Evolutionary conservation across 345 rosid species (phyloP).

Genomic region (Litchi chinensis): DNA sequence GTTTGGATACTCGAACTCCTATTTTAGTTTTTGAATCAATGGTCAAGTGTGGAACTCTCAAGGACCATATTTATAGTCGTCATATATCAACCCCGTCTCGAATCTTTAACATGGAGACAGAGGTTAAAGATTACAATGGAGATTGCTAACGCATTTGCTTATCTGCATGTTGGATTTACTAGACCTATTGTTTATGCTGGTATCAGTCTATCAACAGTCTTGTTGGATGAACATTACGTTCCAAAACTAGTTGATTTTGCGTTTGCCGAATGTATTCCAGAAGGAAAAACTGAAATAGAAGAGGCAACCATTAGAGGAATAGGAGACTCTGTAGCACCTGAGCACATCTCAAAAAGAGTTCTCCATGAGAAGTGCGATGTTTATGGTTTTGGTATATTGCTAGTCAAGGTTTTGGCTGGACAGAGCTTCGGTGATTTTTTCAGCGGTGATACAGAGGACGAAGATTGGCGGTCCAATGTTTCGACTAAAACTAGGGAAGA

Average conservation of each 20-base stretch:
- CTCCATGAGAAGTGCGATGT: constrained; percentile 32
- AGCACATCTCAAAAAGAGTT: background rate
- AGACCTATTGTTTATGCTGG: constrained; percentile 25
- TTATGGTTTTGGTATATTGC: background rate
- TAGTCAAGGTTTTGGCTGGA: background rate
- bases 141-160: constrained; percentile 16
- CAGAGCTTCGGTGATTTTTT: background rate
- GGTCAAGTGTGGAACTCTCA: constrained; percentile 2
- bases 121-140: constrained; percentile 32
- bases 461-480: too few species aligned
- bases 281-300: constrained; percentile 14
- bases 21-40: constrained; percentile 18
- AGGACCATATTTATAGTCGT: background rate
- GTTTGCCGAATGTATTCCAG: constrained; percentile 16
- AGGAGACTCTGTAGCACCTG: background rate
- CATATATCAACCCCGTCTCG: background rate
- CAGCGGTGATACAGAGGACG: too few species aligned
- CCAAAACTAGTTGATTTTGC: constrained; percentile 27
- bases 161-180: constrained; percentile 27
- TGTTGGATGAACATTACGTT: background rate
- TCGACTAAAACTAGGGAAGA: too few species aligned
- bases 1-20: constrained; percentile 17
- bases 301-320: background rate
- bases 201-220: background rate
- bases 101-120: constrained; percentile 19